Conservation (phyloP, 2,329 filamentous ascomycete genomes). For the Myriangium duriaei region DNA sequence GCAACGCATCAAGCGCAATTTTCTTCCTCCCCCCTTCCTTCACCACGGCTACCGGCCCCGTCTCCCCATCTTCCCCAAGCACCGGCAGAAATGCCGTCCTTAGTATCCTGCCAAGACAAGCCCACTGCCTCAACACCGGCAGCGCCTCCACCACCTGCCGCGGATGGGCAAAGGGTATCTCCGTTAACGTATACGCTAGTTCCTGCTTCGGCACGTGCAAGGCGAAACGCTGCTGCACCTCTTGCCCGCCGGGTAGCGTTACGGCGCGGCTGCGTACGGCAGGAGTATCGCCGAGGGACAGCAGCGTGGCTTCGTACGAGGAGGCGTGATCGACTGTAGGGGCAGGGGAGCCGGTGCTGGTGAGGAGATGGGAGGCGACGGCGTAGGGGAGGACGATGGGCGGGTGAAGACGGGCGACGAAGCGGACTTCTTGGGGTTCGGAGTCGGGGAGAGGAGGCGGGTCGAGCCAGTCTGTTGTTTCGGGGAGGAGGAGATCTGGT, state of each 20-base stretch:
- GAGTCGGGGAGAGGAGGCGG: conserved; percentile 43
- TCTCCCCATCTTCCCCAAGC: conserved; percentile 6
- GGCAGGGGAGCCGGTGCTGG: conserved; percentile 30
- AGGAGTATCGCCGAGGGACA: conserved; percentile 5
- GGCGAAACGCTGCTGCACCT: conserved; percentile 39
- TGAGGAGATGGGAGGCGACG: conserved; percentile 50
- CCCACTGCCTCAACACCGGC: conserved; percentile 64
- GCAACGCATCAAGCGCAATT: conserved; percentile 1
- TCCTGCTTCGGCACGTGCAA: conserved; percentile 62
- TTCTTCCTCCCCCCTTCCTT: conserved; percentile 1
- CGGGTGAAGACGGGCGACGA: conserved; percentile 62
- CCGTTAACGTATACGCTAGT: conserved; percentile 53
- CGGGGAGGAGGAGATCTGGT: conserved; percentile 29
- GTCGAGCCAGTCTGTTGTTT: conserved; percentile 71
- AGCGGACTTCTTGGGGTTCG: conserved; percentile 45
- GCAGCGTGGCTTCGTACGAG: conserved; percentile 5
- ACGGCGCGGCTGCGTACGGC: conserved; percentile 9
- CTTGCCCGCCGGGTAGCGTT: conserved; percentile 11
- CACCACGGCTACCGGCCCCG: neutral
- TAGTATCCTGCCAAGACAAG: conserved; percentile 54
- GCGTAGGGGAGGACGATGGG: conserved; percentile 57
- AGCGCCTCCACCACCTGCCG: conserved; percentile 62
- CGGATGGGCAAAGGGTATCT: conserved; percentile 66
- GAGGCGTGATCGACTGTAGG: conserved; percentile 1
- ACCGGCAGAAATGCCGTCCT: conserved; percentile 44